Evolutionary conservation across 2,329 filamentous ascomycete species (phyloP), one percentile per base, ranked within the genome.

Genomic region (Penicillium sp.): DNA sequence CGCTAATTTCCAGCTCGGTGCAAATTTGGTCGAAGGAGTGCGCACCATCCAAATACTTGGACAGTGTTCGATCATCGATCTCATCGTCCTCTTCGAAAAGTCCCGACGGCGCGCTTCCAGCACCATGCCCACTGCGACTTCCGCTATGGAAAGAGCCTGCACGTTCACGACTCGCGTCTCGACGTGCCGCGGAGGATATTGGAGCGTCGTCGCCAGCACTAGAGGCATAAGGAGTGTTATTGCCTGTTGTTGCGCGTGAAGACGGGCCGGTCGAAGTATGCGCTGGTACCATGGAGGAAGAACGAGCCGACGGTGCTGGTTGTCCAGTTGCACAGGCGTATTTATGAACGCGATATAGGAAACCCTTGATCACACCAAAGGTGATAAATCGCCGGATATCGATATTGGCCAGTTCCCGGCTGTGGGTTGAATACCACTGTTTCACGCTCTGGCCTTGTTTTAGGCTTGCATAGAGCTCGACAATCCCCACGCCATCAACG

Each of bases 301-400:
- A 63, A 21, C 67, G 68, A 9, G 63, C 46, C 14, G 58, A 56
- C 2, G 65, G 67, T 1, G 68, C 64, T 1, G 71, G 67, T 33
- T 73, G 62, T 1, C 71, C 66, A 5, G 76, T 73, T 40, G 75
- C 69, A 60, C 95, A 84, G 24, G 91, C 89, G 70, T 95, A 95
- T 71, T 94, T 95, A 76, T 97, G 91, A 36, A 97, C 88, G 29
- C 94, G 86, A 73, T 97, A 97, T 21, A 99, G 77, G 63, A 95
- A 90, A 14, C 93, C 92, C 75, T 97, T 97, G 72, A 97, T 96
- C 55, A 97, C 84, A 53, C 93, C 94, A 67, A 97, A 99, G 55
- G 96, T 95, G 59, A 97, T 91, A 59, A 99, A 87, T 24, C 94
- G 87, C 11, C 94, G 86, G 51, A 97, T 86, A 71, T 99, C 94